Conservation (phyloP, 495 filamentous ascomycete species). For the Neurospora sublineolata region DNA sequence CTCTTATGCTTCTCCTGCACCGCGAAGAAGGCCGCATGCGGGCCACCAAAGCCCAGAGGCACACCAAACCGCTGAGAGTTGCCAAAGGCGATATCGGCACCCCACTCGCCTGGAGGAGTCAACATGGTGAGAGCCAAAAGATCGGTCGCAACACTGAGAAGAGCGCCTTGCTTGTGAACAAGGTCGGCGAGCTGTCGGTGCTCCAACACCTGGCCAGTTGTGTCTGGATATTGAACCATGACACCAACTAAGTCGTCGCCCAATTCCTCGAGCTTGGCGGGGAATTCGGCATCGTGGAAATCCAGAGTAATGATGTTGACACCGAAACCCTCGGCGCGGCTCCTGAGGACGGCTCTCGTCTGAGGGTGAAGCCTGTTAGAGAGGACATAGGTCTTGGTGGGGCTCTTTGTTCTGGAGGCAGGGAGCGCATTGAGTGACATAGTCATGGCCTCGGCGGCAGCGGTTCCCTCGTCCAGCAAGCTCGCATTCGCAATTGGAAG, state of each 20-base stretch:
- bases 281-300: constrained; percentile 46
- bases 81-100: constrained; percentile 93
- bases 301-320: constrained; percentile 68
- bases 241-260: constrained; percentile 84
- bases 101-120: constrained; percentile 89
- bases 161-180: constrained; percentile 69
- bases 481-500: constrained; percentile 91
- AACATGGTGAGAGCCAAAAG: constrained; percentile 80
- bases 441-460: constrained; percentile 95
- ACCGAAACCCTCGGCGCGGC: constrained; percentile 87
- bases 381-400: constrained; percentile 72
- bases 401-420: constrained; percentile 56
- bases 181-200: constrained; percentile 62
- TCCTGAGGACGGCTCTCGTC: constrained; percentile 75
- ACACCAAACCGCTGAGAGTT: constrained; percentile 93
- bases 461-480: constrained; percentile 85
- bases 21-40: constrained; percentile 95
- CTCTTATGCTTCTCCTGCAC: constrained; percentile 87
- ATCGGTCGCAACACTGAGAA: constrained; percentile 85
- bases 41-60: constrained; percentile 87
- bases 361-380: constrained; percentile 78
- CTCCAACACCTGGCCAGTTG: constrained; percentile 68
- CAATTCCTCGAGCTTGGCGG: constrained; percentile 54
- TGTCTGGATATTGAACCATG: constrained; percentile 90
- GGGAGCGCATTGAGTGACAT: constrained; percentile 75